A percentile compares a stretch with the other conserved stretches of the same genome.
These are phyloP conservation scores for Ophiostoma australiae DNA, from an alignment of 2,329 filamentous ascomycete species.

Conservation along the genomic window DNA sequence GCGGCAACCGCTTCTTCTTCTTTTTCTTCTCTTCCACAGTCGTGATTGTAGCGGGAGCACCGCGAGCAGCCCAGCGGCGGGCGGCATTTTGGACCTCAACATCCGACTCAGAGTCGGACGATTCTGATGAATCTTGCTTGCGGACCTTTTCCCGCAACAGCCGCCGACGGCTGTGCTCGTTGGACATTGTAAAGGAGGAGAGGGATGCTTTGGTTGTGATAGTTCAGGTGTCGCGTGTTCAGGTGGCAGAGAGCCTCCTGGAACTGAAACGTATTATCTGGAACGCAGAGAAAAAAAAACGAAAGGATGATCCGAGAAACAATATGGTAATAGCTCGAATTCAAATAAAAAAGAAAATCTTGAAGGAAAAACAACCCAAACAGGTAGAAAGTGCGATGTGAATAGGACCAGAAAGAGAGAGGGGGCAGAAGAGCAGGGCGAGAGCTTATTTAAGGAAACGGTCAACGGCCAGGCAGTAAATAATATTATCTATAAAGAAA, in stretches of 20 bases:
- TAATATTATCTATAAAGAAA: not conserved
- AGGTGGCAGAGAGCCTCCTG: not conserved
- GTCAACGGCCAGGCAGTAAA: not conserved
- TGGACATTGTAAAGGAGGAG: constrained; percentile 17
- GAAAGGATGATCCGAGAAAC: not conserved
- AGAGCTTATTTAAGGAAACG: not conserved
- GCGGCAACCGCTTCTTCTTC: constrained; percentile 53
- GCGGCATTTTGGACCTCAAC: constrained; percentile 13
- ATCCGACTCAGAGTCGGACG: constrained; percentile 31
- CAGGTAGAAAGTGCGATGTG: not conserved
- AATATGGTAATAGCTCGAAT: not conserved
- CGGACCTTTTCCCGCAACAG: constrained; percentile 11
- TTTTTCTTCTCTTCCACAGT: constrained; percentile 43
- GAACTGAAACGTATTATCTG: not conserved
- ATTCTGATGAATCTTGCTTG: constrained; percentile 26
- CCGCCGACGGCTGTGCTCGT: constrained; percentile 17
- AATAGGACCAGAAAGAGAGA: not conserved
- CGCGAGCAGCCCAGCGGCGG: constrained; percentile 19
- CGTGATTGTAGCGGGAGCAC: constrained; percentile 5
- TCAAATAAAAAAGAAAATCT: not conserved
- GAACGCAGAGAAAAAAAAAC: not conserved
- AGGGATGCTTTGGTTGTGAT: not conserved
- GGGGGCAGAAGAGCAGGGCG: not conserved
- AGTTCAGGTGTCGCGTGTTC: not conserved
- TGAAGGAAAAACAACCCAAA: not conserved